Evolutionary conservation across 768 basidiomycete genomes (phyloP).

Genomic region (Neoboletus subvelutipes): DNA sequence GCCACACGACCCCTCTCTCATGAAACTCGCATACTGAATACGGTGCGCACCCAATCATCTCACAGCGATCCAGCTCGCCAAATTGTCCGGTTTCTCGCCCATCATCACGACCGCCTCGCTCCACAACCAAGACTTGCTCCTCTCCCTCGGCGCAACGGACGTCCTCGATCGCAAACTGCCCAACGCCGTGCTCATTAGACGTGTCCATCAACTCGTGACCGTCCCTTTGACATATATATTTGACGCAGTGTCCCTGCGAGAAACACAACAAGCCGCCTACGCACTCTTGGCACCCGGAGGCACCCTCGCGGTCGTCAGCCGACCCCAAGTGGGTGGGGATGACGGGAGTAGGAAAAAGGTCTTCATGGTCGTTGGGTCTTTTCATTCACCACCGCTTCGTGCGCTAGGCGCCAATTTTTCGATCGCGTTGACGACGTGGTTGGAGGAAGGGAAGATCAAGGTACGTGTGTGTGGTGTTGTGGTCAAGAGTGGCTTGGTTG

Average conservation of each 20-base stretch:
- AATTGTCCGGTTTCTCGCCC: conserved; percentile 33
- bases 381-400: neutral
- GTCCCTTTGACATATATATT: conserved; percentile 10
- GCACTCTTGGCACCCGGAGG: conserved; percentile 33
- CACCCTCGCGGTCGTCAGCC: conserved; percentile 14
- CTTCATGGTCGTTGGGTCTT: conserved; percentile 1
- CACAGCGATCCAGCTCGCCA: conserved; percentile 34
- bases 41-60: too few relatives aligned
- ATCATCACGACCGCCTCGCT: conserved; percentile 41
- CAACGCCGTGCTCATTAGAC: neutral
- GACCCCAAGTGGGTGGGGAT: neutral
- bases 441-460: conserved; percentile 17
- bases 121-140: conserved; percentile 30
- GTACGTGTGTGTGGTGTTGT: conserved; percentile 5
- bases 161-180: conserved; percentile 33
- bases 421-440: conserved; percentile 10
- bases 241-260: conserved; percentile 32
- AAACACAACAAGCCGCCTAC: conserved; percentile 34
- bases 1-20: neutral
- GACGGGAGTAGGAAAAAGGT: conserved; percentile 2
- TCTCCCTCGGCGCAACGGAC: conserved; percentile 37
- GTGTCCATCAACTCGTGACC: neutral
- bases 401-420: conserved; percentile 12
- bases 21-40: too few relatives aligned
- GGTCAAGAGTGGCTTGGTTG: neutral